Evolutionary conservation across 306 rosid species (phyloP), one percentile per base, ranked within the genome.

Genomic region (Vigna unguiculata): DNA sequence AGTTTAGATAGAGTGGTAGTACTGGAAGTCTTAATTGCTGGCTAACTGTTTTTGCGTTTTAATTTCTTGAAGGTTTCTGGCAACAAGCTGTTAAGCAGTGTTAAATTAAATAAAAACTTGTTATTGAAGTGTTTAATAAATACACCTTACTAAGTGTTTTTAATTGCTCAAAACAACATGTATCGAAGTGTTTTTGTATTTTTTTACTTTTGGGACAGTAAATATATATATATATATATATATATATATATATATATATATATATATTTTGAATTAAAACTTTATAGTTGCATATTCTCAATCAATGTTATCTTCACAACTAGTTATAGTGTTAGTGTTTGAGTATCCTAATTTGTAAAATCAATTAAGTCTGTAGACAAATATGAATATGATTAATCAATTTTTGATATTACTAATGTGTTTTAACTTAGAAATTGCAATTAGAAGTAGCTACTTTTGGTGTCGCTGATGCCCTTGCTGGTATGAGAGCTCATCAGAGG

Each of bases 361-460:
- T 60, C 40, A 49, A 60, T 45, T 60, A 49, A 49, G n/a, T 43
- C 36, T 41, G 10, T 69, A 36, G 71, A 47, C 16, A 36, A 21
- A 16, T 30, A 60, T 60, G 43, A 60, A 7, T 16, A 2, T 61
- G 45, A 32, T 61, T 60, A 25, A 58, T 32, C 43, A 28, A 58
- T 17, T 58, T 16, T 24, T 58, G 58, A 43, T 20, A 7, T 38
- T 9, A 5, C 15, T 2, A 9, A 41, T 24, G 6, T 7, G 2
- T 38, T 55, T 72, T 12, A 54, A 20, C 55, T 43, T 59, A 25
- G 57, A 73, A 25, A 57, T 72, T 72, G 3, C 4, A 40, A 25
- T 57, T 21, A 22, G 12, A 55, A 72, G 40, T 40, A 40, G 2
- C 43, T 8, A 38, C 8, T 38, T 38, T 2, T 8, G 41, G 41